Evolutionary conservation across 2,329 filamentous ascomycete species (phyloP).

Genomic region (Aspergillus unguis): DNA sequence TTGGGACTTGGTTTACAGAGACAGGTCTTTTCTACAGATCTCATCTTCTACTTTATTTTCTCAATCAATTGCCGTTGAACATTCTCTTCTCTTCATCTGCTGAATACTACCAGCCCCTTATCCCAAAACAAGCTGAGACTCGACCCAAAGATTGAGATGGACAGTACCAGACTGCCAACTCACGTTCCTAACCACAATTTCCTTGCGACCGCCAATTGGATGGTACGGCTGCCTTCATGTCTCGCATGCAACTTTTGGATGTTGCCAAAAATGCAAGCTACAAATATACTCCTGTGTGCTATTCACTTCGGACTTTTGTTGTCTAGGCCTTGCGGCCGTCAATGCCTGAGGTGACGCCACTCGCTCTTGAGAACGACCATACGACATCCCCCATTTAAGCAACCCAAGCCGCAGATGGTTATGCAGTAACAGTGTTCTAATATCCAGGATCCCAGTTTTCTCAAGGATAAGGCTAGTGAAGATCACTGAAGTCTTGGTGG

Average conservation of each 20-base stretch:
- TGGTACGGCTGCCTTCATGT: neutral
- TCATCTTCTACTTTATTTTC: neutral
- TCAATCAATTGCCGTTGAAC: neutral
- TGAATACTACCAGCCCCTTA: neutral
- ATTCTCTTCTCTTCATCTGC: neutral
- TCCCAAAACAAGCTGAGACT: neutral
- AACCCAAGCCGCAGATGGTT: too few relatives aligned
- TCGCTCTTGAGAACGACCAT: neutral
- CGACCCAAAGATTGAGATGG: constrained; percentile 1
- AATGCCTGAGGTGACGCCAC: neutral
- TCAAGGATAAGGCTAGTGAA: neutral
- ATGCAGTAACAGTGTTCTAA: neutral
- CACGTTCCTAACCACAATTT: neutral
- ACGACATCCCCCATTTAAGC: neutral
- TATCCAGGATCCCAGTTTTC: neutral
- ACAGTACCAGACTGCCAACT: constrained; percentile 5
- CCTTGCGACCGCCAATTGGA: neutral
- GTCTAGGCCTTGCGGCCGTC: neutral
- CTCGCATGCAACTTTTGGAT: too few relatives aligned
- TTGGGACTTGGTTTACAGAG: neutral
- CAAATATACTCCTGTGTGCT: neutral
- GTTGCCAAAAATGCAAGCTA: neutral
- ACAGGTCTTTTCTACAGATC: neutral
- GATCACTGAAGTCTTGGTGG: constrained; percentile 1
- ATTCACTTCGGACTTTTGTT: neutral